phyloP scores from a whole-genome alignment of 2,329 filamentous ascomycete species.

The Ophiostoma triangulosporum region DNA sequence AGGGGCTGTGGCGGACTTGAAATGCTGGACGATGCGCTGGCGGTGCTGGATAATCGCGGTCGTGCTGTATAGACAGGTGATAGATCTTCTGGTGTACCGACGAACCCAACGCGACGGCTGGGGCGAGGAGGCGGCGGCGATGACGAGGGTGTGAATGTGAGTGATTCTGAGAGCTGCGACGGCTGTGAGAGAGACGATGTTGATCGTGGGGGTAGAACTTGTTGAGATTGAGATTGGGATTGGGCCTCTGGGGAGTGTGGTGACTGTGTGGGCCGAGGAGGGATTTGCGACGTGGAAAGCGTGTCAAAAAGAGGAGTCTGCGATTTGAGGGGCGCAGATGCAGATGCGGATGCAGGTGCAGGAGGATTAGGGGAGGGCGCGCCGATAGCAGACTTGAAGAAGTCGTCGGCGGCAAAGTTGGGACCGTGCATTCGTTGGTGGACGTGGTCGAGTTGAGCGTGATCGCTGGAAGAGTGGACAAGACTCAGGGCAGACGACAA shows the following conservation, averaged over 20 bases:
- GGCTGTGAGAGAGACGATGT: not conserved
- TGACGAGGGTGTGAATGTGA: constrained; percentile 8
- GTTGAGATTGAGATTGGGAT: not conserved
- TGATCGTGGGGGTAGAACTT: not conserved
- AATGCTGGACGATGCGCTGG: constrained; percentile 15
- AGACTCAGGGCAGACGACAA: constrained; percentile 22
- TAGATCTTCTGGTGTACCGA: not conserved
- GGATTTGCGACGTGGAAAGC: constrained; percentile 8
- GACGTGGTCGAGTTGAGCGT: constrained; percentile 23
- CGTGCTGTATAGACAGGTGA: not conserved
- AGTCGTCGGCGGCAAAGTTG: constrained; percentile 11
- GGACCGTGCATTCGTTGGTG: constrained; percentile 7
- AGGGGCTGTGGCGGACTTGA: constrained; percentile 6
- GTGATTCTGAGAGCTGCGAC: not conserved
- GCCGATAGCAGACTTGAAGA: constrained; percentile 1
- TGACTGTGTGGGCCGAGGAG: not conserved
- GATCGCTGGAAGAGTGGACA: constrained; percentile 28
- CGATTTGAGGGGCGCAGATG: constrained; percentile 12
- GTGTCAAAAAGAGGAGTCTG: constrained; percentile 14
- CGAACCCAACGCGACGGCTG: constrained; percentile 12
- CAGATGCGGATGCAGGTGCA: constrained; percentile 1
- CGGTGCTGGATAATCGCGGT: not conserved
- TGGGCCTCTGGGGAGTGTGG: not conserved
- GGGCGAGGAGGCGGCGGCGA: constrained; percentile 11
- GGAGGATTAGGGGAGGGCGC: not conserved